Conservation (phyloP, 768 basidiomycete species). For the Clavaria fumosa region DNA sequence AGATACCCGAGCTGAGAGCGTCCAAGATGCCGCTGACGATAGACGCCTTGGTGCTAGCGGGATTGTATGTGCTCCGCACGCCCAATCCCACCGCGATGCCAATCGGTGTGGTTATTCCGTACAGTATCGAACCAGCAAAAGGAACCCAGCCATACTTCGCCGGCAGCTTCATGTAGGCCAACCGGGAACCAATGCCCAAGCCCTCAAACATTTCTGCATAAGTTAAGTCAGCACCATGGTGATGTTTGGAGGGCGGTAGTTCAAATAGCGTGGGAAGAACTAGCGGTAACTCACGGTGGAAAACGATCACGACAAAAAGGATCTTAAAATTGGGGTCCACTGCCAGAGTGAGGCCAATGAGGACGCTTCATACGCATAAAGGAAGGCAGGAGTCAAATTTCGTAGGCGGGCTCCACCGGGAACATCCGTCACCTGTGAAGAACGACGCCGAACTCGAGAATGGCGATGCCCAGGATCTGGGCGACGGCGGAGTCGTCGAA, state of each 20-base stretch:
- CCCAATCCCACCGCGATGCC: constrained; percentile 81
- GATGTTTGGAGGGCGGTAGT: not conserved
- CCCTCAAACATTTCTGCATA: constrained; percentile 81
- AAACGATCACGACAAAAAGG: constrained; percentile 80
- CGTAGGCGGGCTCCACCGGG: not conserved
- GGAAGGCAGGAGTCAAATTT: not conserved
- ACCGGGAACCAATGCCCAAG: constrained; percentile 78
- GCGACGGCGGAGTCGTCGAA: constrained; percentile 30
- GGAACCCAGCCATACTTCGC: constrained; percentile 40
- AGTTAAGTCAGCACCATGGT: too few species aligned
- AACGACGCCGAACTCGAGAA: constrained; percentile 88
- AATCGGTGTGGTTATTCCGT: constrained; percentile 69
- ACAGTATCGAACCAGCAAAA: constrained; percentile 42
- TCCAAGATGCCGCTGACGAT: constrained; percentile 82
- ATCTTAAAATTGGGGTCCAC: constrained; percentile 67
- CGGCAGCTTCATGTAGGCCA: constrained; percentile 61
- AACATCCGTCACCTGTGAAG: constrained; percentile 45
- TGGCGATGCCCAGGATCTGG: constrained; percentile 76
- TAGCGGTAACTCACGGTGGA: constrained; percentile 61
- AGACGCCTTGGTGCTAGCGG: constrained; percentile 53
- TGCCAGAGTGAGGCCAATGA: constrained; percentile 88
- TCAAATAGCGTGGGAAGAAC: too few species aligned
- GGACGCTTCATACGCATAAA: constrained; percentile 29
- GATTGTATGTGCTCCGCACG: constrained; percentile 66
- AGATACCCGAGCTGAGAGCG: constrained; percentile 71